These are phyloP conservation scores for Parathielavia appendiculata DNA, from an alignment of 495 filamentous ascomycete genomes.

Conservation along the genomic window DNA sequence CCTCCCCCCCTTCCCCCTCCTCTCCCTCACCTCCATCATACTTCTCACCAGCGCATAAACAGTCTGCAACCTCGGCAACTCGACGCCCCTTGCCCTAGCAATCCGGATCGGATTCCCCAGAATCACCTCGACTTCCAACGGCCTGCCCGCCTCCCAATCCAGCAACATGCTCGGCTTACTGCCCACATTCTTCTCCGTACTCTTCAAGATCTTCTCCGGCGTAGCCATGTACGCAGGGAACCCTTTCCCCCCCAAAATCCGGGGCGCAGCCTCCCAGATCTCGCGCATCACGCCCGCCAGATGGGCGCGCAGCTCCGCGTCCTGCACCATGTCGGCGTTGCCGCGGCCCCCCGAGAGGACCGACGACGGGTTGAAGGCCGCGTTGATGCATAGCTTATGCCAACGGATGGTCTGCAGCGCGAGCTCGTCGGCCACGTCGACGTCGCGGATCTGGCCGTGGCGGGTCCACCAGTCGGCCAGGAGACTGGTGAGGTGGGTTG, in stretches of 20 bases:
- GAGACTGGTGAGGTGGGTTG: conserved; percentile 23
- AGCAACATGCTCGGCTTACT: conserved; percentile 56
- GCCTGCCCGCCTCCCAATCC: conserved; percentile 52
- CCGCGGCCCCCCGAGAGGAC: conserved; percentile 52
- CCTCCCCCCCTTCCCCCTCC: conserved; percentile 29
- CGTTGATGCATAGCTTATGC: conserved; percentile 64
- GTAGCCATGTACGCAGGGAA: conserved; percentile 45
- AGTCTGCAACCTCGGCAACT: conserved; percentile 49
- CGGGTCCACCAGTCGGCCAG: conserved; percentile 37
- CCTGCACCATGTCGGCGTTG: conserved; percentile 51
- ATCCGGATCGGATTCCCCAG: conserved; percentile 54
- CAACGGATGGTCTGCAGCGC: conserved; percentile 55
- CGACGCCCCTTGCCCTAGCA: conserved; percentile 46
- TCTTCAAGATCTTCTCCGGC: conserved; percentile 50
- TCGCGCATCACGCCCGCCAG: conserved; percentile 53
- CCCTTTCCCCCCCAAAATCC: conserved; percentile 40
- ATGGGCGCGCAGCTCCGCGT: conserved; percentile 46
- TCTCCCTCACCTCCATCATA: conserved; percentile 41
- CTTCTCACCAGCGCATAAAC: conserved; percentile 49
- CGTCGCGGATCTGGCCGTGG: conserved; percentile 50
- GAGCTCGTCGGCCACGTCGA: conserved; percentile 43
- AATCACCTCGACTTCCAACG: conserved; percentile 58
- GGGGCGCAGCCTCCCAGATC: conserved; percentile 50
- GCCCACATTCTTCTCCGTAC: conserved; percentile 51
- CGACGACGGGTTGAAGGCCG: conserved; percentile 58